phyloP scores from a whole-genome alignment of 129 eudicot genomes.

The Tagetes erecta region DNA sequence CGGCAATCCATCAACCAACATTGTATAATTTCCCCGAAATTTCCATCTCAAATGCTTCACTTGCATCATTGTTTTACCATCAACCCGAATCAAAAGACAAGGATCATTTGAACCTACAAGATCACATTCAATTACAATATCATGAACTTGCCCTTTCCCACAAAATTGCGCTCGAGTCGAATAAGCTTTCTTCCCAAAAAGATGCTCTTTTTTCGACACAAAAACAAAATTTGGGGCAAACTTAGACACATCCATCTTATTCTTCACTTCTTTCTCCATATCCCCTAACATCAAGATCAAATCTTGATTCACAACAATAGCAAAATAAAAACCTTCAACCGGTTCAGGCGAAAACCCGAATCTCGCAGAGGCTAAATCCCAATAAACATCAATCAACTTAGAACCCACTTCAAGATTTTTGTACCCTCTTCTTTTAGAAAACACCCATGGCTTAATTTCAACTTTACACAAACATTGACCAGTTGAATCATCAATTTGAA shows the following conservation, averaged over 20 bases:
- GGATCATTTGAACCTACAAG: constrained; percentile 45
- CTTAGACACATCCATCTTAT: constrained; percentile 40
- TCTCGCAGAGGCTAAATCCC: constrained; percentile 66
- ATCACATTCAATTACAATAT: constrained; percentile 58
- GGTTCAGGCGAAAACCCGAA: constrained; percentile 80
- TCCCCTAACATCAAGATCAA: constrained; percentile 60
- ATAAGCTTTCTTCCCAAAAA: constrained; percentile 62
- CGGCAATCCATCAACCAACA: constrained; percentile 69
- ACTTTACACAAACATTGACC: constrained; percentile 47
- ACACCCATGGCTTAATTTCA: constrained; percentile 70
- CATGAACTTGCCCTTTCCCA: constrained; percentile 54
- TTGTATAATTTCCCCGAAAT: constrained; percentile 65
- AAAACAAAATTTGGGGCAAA: constrained; percentile 39
- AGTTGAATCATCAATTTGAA: constrained; percentile 52
- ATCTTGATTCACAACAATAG: constrained; percentile 50
- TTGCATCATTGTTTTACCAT: constrained; percentile 55
- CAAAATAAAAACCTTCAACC: constrained; percentile 56
- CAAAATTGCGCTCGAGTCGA: constrained; percentile 56
- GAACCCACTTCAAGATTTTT: constrained; percentile 47
- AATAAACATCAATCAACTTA: constrained; percentile 44
- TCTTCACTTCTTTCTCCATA: constrained; percentile 46
- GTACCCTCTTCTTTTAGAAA: constrained; percentile 62
- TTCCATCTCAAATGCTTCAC: constrained; percentile 72
- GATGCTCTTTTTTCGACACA: constrained; percentile 58
- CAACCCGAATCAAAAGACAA: constrained; percentile 49